phyloP scores from a whole-genome alignment of 2,329 filamentous ascomycete species.

The Leptoxyphium fumago region DNA sequence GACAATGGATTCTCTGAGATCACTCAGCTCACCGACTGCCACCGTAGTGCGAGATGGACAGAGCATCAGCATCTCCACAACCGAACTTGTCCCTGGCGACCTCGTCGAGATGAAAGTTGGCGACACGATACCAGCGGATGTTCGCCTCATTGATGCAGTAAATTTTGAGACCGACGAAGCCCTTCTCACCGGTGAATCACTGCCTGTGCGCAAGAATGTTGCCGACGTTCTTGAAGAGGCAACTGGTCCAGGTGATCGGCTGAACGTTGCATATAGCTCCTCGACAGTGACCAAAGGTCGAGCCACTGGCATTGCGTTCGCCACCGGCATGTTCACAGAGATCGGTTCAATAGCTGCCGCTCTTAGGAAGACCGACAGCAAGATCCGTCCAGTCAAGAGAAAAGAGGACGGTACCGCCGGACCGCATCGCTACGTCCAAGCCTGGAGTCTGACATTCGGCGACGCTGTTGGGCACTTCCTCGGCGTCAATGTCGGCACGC shows the following conservation, averaged over 20 bases:
- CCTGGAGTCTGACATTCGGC: slow-evolving; percentile 36
- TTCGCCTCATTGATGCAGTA: slow-evolving; percentile 28
- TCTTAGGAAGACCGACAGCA: slow-evolving; percentile 45
- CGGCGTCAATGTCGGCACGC: slow-evolving; percentile 61
- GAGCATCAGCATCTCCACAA: slow-evolving; percentile 25
- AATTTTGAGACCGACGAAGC: slow-evolving; percentile 62
- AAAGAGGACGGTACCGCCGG: slow-evolving; percentile 20
- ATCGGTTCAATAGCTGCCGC: slow-evolving; percentile 62
- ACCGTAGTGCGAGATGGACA: slow-evolving; percentile 32
- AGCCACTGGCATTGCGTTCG: slow-evolving; percentile 52
- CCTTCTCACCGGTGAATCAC: slow-evolving; percentile 57
- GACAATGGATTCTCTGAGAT: slow-evolving; percentile 34
- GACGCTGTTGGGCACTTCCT: slow-evolving; percentile 49
- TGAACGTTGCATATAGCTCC: slow-evolving; percentile 57
- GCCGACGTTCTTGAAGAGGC: slow-evolving; percentile 37
- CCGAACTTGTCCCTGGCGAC: slow-evolving; percentile 33
- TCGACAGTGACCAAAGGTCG: slow-evolving; percentile 59
- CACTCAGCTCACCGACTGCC: slow-evolving; percentile 32
- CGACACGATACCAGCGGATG: slow-evolving; percentile 35
- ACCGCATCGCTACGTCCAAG: slow-evolving; percentile 29
- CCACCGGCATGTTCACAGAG: slow-evolving; percentile 60
- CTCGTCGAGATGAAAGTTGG: slow-evolving; percentile 32
- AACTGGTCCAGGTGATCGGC: slow-evolving; percentile 50
- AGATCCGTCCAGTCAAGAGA: slow-evolving; percentile 25
- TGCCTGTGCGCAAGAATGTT: slow-evolving; percentile 53